Conservation (phyloP, 2,329 filamentous ascomycete genomes). For the Fusarium staphyleae region DNA sequence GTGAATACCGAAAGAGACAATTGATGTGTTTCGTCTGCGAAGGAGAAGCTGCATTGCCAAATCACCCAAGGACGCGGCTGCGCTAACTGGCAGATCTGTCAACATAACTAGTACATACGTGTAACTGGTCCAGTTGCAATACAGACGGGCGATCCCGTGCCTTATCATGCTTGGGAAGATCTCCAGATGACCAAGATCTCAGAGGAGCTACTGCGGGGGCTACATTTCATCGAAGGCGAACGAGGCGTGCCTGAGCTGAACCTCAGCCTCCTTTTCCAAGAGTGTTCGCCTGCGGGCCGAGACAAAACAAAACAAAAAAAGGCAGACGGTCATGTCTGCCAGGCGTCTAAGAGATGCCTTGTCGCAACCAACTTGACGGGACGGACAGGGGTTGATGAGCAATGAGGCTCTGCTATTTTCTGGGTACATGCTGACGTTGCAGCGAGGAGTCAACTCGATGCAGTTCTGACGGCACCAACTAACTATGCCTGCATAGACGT, state of each 20-base stretch:
- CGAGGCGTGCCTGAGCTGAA: slow-evolving; percentile 14
- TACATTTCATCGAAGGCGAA: too few species aligned
- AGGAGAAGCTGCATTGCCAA: neutral
- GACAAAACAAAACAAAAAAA: neutral
- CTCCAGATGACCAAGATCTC: too few species aligned
- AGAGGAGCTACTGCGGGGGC: neutral
- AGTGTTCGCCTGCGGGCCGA: neutral
- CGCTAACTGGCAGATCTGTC: neutral
- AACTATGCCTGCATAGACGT: neutral
- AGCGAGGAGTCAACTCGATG: too few species aligned
- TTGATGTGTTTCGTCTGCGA: neutral
- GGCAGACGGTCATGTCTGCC: neutral
- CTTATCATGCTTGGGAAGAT: neutral
- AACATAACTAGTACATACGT: too few species aligned
- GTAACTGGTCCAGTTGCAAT: neutral
- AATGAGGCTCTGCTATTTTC: slow-evolving; percentile 4
- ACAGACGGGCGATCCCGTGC: neutral
- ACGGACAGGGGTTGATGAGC: slow-evolving; percentile 10
- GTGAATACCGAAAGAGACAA: neutral
- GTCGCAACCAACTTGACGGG: slow-evolving; percentile 7
- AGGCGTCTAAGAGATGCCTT: slow-evolving; percentile 9
- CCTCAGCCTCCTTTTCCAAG: neutral
- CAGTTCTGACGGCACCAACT: neutral
- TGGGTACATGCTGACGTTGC: too few species aligned
- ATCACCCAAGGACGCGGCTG: slow-evolving; percentile 14